These are phyloP conservation scores for Larix kaempferi DNA, from an alignment of 75 land plant genomes.

Conservation along the genomic window DNA sequence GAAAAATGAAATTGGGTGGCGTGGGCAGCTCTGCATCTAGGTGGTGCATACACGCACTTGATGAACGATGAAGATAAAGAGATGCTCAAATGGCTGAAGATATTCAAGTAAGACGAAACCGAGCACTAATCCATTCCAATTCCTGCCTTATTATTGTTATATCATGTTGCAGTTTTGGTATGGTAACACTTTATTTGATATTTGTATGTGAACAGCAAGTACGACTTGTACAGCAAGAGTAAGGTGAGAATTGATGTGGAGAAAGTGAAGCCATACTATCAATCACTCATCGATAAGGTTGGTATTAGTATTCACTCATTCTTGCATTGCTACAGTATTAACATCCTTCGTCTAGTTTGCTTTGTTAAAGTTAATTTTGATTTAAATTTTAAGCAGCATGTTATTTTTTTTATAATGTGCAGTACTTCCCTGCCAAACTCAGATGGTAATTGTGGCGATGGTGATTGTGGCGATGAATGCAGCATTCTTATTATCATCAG, in stretches of 20 bases:
- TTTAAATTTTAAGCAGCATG: too few relatives aligned
- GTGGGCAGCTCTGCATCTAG: conserved; percentile 59
- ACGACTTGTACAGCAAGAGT: conserved; percentile 89
- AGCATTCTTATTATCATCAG: too few relatives aligned
- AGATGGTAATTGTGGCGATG: conserved; percentile 2
- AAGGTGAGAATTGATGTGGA: conserved; percentile 72
- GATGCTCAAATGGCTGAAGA: conserved; percentile 69
- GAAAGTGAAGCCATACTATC: conserved; percentile 74
- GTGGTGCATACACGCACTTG: conserved; percentile 60
- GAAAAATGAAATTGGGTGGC: not conserved
- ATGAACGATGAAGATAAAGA: conserved; percentile 72
- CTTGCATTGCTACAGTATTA: not conserved
- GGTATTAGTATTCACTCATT: not conserved
- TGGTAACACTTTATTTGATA: conserved; percentile 4
- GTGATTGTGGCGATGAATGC: too few relatives aligned
- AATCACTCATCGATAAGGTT: conserved; percentile 80
- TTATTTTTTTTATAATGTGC: conserved; percentile 5
- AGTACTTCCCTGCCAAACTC: conserved; percentile 59
- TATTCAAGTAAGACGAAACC: conserved; percentile 49
- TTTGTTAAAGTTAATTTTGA: too few relatives aligned
- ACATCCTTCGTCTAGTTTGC: not conserved
- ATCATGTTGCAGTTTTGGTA: not conserved
- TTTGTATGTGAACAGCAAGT: not conserved
- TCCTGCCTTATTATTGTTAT: not conserved
- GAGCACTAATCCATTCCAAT: not conserved